These are phyloP conservation scores for Phlyctochytrium bullatum DNA, from an alignment of 192 early-diverging fungal genomes.

Conservation along the genomic window DNA sequence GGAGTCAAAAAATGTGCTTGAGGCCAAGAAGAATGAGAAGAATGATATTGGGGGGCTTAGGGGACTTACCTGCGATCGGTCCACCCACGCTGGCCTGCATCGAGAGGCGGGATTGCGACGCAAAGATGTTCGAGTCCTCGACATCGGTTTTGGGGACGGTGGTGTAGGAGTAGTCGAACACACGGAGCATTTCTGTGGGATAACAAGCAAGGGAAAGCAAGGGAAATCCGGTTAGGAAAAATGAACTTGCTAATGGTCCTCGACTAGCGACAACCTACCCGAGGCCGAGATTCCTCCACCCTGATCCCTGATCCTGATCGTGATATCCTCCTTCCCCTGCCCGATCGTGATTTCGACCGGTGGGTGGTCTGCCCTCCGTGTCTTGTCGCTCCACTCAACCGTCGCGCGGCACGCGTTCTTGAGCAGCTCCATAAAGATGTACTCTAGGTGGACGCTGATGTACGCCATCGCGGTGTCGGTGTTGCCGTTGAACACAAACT, in stretches of 20 bases:
- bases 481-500: constrained; percentile 65
- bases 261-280: constrained; percentile 27
- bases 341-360: constrained; percentile 84
- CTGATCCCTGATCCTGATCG: constrained; percentile 84
- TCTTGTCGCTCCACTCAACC: constrained; percentile 37
- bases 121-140: constrained; percentile 64
- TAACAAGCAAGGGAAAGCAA: not conserved
- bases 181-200: constrained; percentile 65
- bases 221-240: not conserved
- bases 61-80: constrained; percentile 68
- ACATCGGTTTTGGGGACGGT: constrained; percentile 68
- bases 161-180: constrained; percentile 94
- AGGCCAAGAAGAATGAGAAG: not conserved
- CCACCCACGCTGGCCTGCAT: constrained; percentile 91
- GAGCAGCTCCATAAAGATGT: constrained; percentile 86
- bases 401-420: constrained; percentile 91
- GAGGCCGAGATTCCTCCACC: constrained; percentile 84
- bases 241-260: not conserved
- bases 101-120: constrained; percentile 65
- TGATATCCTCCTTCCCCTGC: constrained; percentile 72
- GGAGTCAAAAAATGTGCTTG: constrained; percentile 10
- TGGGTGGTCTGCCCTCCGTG: constrained; percentile 54
- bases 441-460: constrained; percentile 90
- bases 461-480: constrained; percentile 70
- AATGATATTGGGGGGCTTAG: not conserved